Conservation (phyloP, 495 filamentous ascomycete genomes). For the Trichoderma virens region DNA sequence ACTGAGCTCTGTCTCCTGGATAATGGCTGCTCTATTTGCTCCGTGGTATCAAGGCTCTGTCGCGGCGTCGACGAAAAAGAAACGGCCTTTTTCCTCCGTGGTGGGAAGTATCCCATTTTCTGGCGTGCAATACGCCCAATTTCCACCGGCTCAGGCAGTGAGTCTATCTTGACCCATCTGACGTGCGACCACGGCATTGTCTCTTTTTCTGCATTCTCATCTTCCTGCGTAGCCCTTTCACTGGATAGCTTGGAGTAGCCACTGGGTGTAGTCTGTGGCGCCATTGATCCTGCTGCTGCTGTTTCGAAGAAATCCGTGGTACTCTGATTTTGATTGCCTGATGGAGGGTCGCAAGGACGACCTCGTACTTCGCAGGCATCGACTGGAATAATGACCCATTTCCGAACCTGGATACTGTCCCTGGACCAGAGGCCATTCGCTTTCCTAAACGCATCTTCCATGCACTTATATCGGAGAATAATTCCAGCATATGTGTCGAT, state of each 20-base stretch:
- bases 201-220: constrained; percentile 24
- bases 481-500: constrained; percentile 85
- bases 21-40: constrained; percentile 29
- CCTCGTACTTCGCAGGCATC: constrained; percentile 85
- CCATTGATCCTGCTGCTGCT: constrained; percentile 12
- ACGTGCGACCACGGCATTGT: constrained; percentile 71
- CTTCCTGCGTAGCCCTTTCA: constrained; percentile 18
- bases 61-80: constrained; percentile 54
- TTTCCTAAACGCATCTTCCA: constrained; percentile 68
- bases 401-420: constrained; percentile 77
- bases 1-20: constrained; percentile 34
- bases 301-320: background rate
- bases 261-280: constrained; percentile 12
- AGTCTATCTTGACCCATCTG: constrained; percentile 75
- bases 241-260: constrained; percentile 31
- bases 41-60: constrained; percentile 47
- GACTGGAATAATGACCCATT: constrained; percentile 75
- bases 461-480: constrained; percentile 80
- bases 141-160: constrained; percentile 60
- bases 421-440: constrained; percentile 92
- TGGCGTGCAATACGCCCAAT: constrained; percentile 78
- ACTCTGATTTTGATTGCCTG: constrained; percentile 4
- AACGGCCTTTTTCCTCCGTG: constrained; percentile 70
- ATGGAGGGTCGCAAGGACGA: constrained; percentile 43
- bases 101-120: constrained; percentile 85